phyloP scores from a whole-genome alignment of 1,284 basidiomycete species.

The Apiotrichum akiyoshidainum region DNA sequence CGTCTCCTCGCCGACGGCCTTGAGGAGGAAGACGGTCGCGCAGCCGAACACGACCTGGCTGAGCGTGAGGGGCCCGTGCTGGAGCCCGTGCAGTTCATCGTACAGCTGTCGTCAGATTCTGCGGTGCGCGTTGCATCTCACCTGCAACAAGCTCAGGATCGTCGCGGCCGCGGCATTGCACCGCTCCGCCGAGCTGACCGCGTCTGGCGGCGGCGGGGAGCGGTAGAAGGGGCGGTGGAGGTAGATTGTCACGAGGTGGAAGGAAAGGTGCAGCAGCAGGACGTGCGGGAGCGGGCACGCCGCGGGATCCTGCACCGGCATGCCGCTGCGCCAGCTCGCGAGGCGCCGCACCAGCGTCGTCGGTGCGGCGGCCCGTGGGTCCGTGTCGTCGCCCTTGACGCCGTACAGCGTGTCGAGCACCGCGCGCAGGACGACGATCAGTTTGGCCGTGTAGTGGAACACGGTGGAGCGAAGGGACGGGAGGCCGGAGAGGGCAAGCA shows the following conservation, averaged over 20 bases:
- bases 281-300: constrained; percentile 24
- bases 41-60: neutral
- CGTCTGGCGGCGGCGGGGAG: neutral
- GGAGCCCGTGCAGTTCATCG: constrained; percentile 5
- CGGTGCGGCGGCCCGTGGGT: constrained; percentile 1
- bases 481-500: constrained; percentile 12
- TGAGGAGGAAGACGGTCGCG: neutral
- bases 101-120: neutral
- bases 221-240: constrained; percentile 28
- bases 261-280: constrained; percentile 24
- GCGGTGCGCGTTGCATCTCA: neutral
- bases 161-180: constrained; percentile 20
- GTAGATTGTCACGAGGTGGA: constrained; percentile 21
- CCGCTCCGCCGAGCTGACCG: constrained; percentile 9
- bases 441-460: constrained; percentile 25
- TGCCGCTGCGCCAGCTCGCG: constrained; percentile 16
- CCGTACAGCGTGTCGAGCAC: constrained; percentile 23
- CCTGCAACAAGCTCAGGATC: constrained; percentile 17
- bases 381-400: neutral
- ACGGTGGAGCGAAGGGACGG: constrained; percentile 20
- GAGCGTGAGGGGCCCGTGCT: constrained; percentile 6
- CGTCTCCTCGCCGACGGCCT: neutral
- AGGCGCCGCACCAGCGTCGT: constrained; percentile 13
- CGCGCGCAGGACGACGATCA: constrained; percentile 15
- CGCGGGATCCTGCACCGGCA: constrained; percentile 18